These are phyloP conservation scores for Trichosanthes truncata DNA, from an alignment of 306 rosid species.

Conservation along the genomic window DNA sequence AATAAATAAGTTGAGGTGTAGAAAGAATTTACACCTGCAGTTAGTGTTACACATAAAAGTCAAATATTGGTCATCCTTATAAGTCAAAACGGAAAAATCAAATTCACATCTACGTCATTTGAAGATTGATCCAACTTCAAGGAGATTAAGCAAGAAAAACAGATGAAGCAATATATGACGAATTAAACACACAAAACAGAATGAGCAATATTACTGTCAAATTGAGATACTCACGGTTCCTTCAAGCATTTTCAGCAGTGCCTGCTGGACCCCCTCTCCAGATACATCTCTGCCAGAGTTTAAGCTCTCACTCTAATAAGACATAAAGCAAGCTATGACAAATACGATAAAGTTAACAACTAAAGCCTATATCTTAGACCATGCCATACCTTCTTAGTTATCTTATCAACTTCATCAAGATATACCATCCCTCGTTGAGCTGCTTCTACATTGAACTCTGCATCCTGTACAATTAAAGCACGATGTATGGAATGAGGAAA, in stretches of 20 bases:
- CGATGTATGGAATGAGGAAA: background rate
- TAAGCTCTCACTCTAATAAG: conserved; percentile 37
- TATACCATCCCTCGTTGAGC: conserved; percentile 67
- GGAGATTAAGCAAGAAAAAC: background rate
- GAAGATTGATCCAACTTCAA: background rate
- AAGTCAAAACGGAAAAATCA: background rate
- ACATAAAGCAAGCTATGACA: background rate
- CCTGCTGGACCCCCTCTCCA: conserved; percentile 78
- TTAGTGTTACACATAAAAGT: background rate
- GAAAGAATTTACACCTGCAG: background rate
- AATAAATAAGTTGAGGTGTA: background rate
- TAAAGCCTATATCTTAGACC: background rate
- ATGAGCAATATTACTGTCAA: background rate
- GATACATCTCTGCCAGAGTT: conserved; percentile 71
- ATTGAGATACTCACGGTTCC: conserved; percentile 47
- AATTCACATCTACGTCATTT: background rate
- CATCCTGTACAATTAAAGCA: conserved; percentile 42
- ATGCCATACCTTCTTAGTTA: conserved; percentile 45
- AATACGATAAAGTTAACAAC: background rate
- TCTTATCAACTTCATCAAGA: conserved; percentile 70
- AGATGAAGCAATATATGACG: background rate
- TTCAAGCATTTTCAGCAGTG: conserved; percentile 70
- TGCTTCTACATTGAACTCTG: conserved; percentile 56
- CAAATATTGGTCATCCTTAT: background rate
- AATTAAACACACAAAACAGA: background rate